phyloP scores from a whole-genome alignment of 768 basidiomycete genomes.

The Termitomyces sp. region DNA sequence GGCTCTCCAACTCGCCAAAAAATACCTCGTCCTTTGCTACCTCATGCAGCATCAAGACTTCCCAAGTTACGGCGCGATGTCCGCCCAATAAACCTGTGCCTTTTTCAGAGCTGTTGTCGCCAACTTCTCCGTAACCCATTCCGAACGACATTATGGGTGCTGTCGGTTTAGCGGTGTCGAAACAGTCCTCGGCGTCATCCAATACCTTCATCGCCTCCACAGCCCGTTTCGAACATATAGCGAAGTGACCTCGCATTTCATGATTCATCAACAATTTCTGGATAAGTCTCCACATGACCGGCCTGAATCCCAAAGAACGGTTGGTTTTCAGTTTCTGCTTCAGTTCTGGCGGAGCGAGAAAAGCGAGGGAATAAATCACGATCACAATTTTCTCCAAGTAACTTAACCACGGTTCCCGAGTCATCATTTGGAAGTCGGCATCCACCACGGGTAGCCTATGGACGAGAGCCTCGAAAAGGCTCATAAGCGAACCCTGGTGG shows the following conservation, averaged over 20 bases:
- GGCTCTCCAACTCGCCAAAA: conserved; percentile 77
- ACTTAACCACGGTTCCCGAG: conserved; percentile 65
- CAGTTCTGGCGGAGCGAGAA: conserved; percentile 71
- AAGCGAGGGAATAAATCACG: conserved; percentile 83
- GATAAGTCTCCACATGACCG: conserved; percentile 66
- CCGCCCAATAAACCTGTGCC: conserved; percentile 75
- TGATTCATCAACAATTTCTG: conserved; percentile 53
- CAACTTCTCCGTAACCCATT: conserved; percentile 79
- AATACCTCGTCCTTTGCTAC: conserved; percentile 56
- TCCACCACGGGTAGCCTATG: conserved; percentile 81
- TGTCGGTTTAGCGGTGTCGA: conserved; percentile 59
- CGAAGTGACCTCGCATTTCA: conserved; percentile 49
- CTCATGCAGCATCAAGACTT: conserved; percentile 65
- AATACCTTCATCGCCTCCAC: conserved; percentile 76
- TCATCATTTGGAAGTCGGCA: conserved; percentile 63
- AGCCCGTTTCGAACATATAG: conserved; percentile 56
- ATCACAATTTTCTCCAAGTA: conserved; percentile 77
- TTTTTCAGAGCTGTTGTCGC: conserved; percentile 58
- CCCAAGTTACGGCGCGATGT: conserved; percentile 66
- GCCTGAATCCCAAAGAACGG: conserved; percentile 60
- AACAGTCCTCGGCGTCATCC: conserved; percentile 70
- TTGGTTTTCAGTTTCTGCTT: conserved; percentile 68
- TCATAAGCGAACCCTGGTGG: conserved; percentile 50
- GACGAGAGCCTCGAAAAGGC: conserved; percentile 64
- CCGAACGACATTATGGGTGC: conserved; percentile 69